Evolutionary conservation across 495 filamentous ascomycete genomes (phyloP).

Genomic region (Lineolata rhizophorae): DNA sequence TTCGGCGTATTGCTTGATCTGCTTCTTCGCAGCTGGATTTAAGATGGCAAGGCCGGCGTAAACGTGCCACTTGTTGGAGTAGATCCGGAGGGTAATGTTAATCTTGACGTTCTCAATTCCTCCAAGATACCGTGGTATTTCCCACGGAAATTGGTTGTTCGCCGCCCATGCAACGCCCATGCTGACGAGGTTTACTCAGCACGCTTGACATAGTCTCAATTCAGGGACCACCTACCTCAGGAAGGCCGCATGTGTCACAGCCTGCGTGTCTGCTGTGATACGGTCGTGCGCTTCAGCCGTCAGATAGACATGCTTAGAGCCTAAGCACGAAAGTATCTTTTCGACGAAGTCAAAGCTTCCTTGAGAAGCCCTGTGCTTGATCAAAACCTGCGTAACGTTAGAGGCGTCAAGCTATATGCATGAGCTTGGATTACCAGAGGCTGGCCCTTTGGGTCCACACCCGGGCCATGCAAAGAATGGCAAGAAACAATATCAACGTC

Average conservation of each 20-base stretch:
- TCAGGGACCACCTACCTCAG: constrained; percentile 25
- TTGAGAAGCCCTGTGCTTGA: constrained; percentile 73
- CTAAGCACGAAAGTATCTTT: constrained; percentile 55
- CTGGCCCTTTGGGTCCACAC: constrained; percentile 66
- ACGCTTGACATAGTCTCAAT: not conserved
- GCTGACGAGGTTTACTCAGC: constrained; percentile 16
- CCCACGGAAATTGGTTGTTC: constrained; percentile 89
- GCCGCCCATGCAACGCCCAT: constrained; percentile 97
- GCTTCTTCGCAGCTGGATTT: constrained; percentile 73
- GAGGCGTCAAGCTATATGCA: no score
- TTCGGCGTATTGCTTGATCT: constrained; percentile 82
- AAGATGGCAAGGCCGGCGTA: constrained; percentile 94
- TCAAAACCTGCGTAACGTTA: constrained; percentile 36
- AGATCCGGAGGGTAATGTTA: constrained; percentile 91
- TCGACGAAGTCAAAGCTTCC: constrained; percentile 58
- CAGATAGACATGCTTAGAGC: constrained; percentile 65
- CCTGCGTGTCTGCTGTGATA: constrained; percentile 95
- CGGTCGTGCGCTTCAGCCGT: constrained; percentile 75
- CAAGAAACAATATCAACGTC: constrained; percentile 92
- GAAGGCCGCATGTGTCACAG: constrained; percentile 93
- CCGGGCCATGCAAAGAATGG: constrained; percentile 89
- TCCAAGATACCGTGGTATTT: constrained; percentile 73
- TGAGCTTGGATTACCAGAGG: constrained; percentile 65
- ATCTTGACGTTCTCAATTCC: constrained; percentile 99
- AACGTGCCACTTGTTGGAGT: constrained; percentile 97